Evolutionary conservation across 2,329 filamentous ascomycete genomes (phyloP).

Genomic region (Tolypocladium paradoxum): DNA sequence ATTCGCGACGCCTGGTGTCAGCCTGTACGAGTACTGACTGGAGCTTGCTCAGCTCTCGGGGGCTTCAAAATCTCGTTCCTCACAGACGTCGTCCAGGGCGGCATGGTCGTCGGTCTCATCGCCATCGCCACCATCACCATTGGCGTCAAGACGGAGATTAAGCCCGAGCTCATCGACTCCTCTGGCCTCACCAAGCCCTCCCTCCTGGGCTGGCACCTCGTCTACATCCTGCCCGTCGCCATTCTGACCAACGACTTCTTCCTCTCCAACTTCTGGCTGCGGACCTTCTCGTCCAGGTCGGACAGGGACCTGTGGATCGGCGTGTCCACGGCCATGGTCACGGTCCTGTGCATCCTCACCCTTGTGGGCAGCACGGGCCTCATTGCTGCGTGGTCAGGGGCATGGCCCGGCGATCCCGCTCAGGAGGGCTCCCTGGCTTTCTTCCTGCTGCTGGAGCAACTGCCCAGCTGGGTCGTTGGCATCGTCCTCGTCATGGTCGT

Average conservation of each 20-base stretch:
- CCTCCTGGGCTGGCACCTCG: conserved; percentile 71
- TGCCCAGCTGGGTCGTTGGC: conserved; percentile 73
- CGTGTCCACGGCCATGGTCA: conserved; percentile 53
- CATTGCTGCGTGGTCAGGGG: conserved; percentile 68
- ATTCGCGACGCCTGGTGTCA: not conserved
- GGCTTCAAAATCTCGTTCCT: conserved; percentile 78
- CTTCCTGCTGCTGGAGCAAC: conserved; percentile 60
- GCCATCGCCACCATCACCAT: conserved; percentile 70
- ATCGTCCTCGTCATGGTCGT: conserved; percentile 75
- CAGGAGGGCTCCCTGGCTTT: conserved; percentile 56
- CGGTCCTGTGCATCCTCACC: conserved; percentile 57
- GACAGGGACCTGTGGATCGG: conserved; percentile 71
- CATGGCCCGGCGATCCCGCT: conserved; percentile 51
- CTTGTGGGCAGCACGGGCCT: conserved; percentile 65
- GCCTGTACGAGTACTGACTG: not conserved
- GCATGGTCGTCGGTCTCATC: conserved; percentile 65
- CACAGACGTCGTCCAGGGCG: conserved; percentile 72
- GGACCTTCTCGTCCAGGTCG: conserved; percentile 69
- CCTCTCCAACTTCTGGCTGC: conserved; percentile 74
- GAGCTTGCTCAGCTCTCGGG: conserved; percentile 50
- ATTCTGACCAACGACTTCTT: conserved; percentile 82
- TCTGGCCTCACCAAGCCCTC: conserved; percentile 59
- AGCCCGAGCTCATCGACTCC: conserved; percentile 54
- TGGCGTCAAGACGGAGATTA: conserved; percentile 62
- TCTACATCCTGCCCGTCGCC: conserved; percentile 75